Conservation (phyloP, 805 yeast genomes). For the Ogataea trehalophila region DNA sequence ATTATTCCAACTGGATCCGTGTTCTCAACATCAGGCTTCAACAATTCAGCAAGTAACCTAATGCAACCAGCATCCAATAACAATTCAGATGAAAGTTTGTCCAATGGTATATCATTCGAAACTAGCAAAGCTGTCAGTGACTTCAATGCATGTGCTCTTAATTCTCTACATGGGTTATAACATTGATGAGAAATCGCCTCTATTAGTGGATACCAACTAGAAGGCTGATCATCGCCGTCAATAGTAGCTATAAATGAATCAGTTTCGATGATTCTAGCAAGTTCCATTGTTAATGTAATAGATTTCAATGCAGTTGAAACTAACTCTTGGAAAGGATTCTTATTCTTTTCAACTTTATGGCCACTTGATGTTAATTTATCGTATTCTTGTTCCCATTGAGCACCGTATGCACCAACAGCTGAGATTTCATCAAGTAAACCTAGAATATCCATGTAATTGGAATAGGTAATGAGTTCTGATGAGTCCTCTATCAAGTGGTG, state of each 20-base stretch:
- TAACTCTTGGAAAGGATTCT: slow-evolving; percentile 48
- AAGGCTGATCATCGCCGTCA: slow-evolving; percentile 29
- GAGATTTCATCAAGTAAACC: slow-evolving; percentile 77
- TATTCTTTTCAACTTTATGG: slow-evolving; percentile 34
- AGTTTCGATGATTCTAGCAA: slow-evolving; percentile 35
- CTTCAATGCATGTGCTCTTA: slow-evolving; percentile 61
- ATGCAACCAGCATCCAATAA: slow-evolving; percentile 73
- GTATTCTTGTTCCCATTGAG: slow-evolving; percentile 67
- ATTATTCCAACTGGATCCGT: slow-evolving; percentile 63
- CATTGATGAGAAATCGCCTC: slow-evolving; percentile 89
- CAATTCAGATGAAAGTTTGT: slow-evolving; percentile 38
- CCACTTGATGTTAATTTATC: slow-evolving; percentile 41
- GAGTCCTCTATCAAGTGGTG: slow-evolving; percentile 33
- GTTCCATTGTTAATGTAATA: slow-evolving; percentile 52
- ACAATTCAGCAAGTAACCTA: slow-evolving; percentile 63
- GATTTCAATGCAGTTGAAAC: slow-evolving; percentile 59
- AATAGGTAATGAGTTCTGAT: slow-evolving; percentile 35
- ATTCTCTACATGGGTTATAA: slow-evolving; percentile 78
- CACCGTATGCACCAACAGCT: slow-evolving; percentile 75
- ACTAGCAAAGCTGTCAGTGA: slow-evolving; percentile 51
- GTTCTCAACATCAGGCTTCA: slow-evolving; percentile 56
- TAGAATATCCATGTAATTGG: slow-evolving; percentile 58
- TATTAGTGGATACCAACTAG: slow-evolving; percentile 52
- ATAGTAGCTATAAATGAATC: slow-evolving; percentile 28
- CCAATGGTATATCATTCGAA: slow-evolving; percentile 31